Percentiles rank a stretch among this genome's conserved stretches.
Evolutionary conservation across 306 rosid species (phyloP).

Genomic region (Cicer judaicum): DNA sequence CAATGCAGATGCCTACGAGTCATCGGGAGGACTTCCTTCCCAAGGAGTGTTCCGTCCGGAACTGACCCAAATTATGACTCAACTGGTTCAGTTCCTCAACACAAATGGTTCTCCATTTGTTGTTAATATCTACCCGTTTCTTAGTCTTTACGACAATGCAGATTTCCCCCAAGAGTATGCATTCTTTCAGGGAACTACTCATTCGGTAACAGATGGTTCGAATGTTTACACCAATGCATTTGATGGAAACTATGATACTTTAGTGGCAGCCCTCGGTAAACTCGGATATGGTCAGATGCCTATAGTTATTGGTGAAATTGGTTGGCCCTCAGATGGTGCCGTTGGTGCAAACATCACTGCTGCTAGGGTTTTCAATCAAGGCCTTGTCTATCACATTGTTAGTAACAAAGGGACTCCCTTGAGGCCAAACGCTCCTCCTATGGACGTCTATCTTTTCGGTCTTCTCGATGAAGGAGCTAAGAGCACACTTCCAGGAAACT

Average conservation of each 20-base stretch:
- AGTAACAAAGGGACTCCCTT: conserved; percentile 83
- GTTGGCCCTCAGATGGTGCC: conserved; percentile 98
- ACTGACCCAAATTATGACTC: conserved; percentile 71
- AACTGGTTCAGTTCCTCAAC: conserved; percentile 79
- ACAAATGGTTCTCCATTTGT: conserved; percentile 93
- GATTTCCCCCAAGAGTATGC: conserved; percentile 97
- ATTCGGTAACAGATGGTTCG: conserved; percentile 81
- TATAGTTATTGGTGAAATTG: conserved; percentile 82
- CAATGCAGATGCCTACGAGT: conserved; percentile 93
- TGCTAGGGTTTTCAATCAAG: conserved; percentile 87
- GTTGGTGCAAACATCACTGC: conserved; percentile 82
- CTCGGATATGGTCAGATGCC: conserved; percentile 96
- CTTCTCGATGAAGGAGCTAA: conserved; percentile 91
- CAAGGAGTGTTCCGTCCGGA: conserved; percentile 93
- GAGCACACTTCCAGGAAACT: conserved; percentile 84
- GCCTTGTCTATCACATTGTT: conserved; percentile 72
- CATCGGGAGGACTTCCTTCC: conserved; percentile 70
- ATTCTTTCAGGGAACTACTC: conserved; percentile 88
- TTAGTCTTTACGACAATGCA: conserved; percentile 77
- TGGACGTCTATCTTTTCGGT: conserved; percentile 80
- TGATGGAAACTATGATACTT: conserved; percentile 93
- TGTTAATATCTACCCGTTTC: conserved; percentile 93
- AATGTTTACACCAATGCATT: conserved; percentile 89
- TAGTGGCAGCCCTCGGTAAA: conserved; percentile 80
- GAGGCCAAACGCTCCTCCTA: conserved; percentile 74